Evolutionary conservation across 805 yeast species (phyloP).

Genomic region (Ogataea paraovalis): DNA sequence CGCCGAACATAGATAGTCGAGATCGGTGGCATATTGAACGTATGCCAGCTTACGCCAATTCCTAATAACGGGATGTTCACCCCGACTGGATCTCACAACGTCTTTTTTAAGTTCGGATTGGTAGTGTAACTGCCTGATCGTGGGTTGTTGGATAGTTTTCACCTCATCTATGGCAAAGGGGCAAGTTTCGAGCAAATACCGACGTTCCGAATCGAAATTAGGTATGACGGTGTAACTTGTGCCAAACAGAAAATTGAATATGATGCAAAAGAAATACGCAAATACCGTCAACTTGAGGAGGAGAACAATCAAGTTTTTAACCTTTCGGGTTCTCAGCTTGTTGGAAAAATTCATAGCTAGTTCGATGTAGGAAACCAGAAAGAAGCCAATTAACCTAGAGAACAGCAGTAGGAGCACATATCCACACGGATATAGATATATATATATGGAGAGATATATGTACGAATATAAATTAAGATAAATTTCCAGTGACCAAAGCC

Average conservation of each 20-base stretch:
- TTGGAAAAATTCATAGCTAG: not conserved
- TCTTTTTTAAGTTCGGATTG: not conserved
- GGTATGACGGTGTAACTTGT: not conserved
- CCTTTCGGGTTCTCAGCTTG: not conserved
- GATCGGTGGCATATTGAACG: conserved; percentile 56
- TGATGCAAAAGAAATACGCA: not conserved
- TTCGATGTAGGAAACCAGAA: not conserved
- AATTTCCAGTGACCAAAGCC: too few relatives aligned
- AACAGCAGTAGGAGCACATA: not conserved
- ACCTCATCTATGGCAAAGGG: conserved; percentile 13
- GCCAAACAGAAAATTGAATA: not conserved
- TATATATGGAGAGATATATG: too few relatives aligned
- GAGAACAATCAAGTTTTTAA: not conserved
- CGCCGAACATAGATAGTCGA: conserved; percentile 48
- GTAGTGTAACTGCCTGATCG: conserved; percentile 13
- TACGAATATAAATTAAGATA: too few relatives aligned
- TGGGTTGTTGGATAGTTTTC: conserved; percentile 18
- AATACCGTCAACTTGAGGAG: not conserved
- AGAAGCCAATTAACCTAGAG: not conserved
- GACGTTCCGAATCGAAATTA: not conserved
- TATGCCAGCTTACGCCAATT: conserved; percentile 50
- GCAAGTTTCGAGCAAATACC: not conserved
- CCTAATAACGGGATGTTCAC: not conserved
- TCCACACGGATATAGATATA: not conserved
- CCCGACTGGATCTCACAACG: not conserved